These are phyloP conservation scores for Stentor roeselii DNA, from an alignment of 73 alveolate species.

Conservation along the genomic window DNA sequence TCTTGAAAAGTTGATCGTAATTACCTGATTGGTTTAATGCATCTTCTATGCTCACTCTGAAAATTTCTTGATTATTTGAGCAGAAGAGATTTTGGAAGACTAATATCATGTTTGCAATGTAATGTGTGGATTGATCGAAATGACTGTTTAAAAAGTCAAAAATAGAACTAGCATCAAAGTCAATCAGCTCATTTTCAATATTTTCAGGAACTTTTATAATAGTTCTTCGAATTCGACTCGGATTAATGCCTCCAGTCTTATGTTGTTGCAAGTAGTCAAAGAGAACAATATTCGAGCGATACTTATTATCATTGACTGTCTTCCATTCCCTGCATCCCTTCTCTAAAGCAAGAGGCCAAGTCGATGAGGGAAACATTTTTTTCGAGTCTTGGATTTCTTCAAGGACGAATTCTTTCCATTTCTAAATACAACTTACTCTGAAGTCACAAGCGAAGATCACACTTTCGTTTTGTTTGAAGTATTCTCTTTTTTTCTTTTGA, in stretches of 20 bases:
- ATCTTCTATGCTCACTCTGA: background rate
- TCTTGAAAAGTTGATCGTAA: background rate
- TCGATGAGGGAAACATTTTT: background rate
- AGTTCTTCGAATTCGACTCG: background rate
- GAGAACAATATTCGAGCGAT: background rate
- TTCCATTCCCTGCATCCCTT: background rate
- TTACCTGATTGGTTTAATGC: background rate
- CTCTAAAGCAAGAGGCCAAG: background rate
- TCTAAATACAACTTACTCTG: background rate
- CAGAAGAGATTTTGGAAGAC: background rate
- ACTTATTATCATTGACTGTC: background rate
- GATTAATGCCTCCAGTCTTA: background rate
- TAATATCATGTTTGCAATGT: background rate
- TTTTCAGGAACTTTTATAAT: background rate
- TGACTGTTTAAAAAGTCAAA: background rate
- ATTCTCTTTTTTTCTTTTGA: background rate
- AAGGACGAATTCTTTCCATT: background rate
- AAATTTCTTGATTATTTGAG: background rate
- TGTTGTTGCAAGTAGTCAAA: background rate
- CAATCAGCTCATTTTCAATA: background rate
- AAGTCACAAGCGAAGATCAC: background rate
- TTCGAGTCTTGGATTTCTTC: background rate
- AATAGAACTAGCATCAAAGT: background rate
- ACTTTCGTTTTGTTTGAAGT: background rate
- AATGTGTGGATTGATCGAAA: constrained; percentile 8